These are phyloP conservation scores for Leccinum truebloodii DNA, from an alignment of 768 basidiomycete genomes.

Conservation along the genomic window DNA sequence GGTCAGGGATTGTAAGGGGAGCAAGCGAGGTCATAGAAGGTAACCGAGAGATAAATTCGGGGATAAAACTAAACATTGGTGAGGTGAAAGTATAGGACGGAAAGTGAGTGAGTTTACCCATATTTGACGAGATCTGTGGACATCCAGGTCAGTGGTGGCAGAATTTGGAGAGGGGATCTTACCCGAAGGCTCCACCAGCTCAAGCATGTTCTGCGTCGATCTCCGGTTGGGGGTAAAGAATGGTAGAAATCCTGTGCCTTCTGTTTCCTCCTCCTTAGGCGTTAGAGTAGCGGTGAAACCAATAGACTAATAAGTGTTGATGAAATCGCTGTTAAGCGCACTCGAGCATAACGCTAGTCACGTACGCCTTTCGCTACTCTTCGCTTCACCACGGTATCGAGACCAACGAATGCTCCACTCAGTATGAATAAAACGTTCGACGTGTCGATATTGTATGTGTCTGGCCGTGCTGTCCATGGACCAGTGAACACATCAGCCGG, in stretches of 20 bases:
- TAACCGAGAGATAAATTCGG: slow-evolving; percentile 93
- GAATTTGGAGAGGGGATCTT: slow-evolving; percentile 14
- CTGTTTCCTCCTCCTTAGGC: slow-evolving; percentile 40
- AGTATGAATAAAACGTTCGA: slow-evolving; percentile 93
- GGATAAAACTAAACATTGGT: slow-evolving; percentile 67
- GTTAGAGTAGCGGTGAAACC: slow-evolving; percentile 71
- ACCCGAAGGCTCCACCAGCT: slow-evolving; percentile 74
- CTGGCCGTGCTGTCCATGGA: slow-evolving; percentile 52
- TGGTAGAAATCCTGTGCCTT: slow-evolving; percentile 43
- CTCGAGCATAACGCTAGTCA: slow-evolving; percentile 12
- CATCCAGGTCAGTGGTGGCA: slow-evolving; percentile 1
- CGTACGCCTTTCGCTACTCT: slow-evolving; percentile 84
- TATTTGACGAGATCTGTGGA: slow-evolving; percentile 77
- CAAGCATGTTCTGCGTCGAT: slow-evolving; percentile 53
- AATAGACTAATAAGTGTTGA: slow-evolving; percentile 64
- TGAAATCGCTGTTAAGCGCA: background rate
- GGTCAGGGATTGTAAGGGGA: slow-evolving; percentile 76
- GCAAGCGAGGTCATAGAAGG: slow-evolving; percentile 87
- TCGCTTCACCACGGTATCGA: slow-evolving; percentile 79
- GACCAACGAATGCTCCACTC: slow-evolving; percentile 92
- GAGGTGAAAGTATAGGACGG: background rate
- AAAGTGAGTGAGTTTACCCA: slow-evolving; percentile 47
- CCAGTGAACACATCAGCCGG: background rate
- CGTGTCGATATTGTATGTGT: slow-evolving; percentile 79
- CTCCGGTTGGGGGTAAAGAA: slow-evolving; percentile 81